Conservation (phyloP, 225 moss, liverwort and hornwort species). For the Ulota crispa region DNA sequence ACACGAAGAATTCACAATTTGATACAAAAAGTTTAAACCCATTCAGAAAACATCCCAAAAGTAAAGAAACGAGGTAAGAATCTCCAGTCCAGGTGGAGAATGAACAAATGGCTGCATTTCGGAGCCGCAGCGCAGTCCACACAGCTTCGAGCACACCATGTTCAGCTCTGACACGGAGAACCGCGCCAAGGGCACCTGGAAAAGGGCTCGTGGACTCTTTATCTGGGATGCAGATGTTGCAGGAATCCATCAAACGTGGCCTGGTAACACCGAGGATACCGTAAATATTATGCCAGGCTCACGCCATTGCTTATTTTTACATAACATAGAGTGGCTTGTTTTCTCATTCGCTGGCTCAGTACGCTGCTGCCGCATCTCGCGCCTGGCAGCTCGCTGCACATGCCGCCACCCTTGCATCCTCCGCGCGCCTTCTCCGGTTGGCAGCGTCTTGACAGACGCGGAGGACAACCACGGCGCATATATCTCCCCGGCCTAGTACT, state of each 20-base stretch:
- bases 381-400: slow-evolving; percentile 11
- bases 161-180: background rate
- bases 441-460: slow-evolving; percentile 26
- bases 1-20: no score
- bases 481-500: background rate
- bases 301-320: background rate
- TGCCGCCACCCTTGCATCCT: slow-evolving; percentile 6
- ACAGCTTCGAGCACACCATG: background rate
- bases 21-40: background rate
- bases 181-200: background rate
- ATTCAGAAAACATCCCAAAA: background rate
- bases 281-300: background rate
- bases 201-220: background rate
- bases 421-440: background rate
- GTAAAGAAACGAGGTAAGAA: no score
- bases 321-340: background rate
- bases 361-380: background rate
- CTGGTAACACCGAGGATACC: background rate
- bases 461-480: background rate
- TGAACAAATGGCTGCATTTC: background rate
- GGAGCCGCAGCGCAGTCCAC: background rate
- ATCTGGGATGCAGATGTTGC: background rate
- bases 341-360: background rate
- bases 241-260: background rate
- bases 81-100: background rate